A percentile compares a stretch with the other conserved stretches of the same genome.
Conservation (phyloP, 345 rosid genomes). For the Pistacia vera region DNA sequence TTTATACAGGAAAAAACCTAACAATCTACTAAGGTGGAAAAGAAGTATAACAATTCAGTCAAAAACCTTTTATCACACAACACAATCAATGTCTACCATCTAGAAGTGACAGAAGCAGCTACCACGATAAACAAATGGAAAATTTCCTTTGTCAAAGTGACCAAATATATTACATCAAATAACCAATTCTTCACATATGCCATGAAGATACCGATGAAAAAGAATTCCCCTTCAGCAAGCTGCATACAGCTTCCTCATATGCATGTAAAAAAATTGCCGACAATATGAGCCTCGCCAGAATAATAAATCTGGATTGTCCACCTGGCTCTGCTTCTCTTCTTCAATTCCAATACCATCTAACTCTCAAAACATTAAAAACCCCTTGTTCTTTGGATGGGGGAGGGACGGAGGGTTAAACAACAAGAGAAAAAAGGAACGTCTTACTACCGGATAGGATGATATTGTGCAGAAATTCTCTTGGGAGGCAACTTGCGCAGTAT, state of each 20-base stretch:
- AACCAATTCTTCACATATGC: background rate
- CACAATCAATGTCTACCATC: background rate
- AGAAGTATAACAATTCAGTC: background rate
- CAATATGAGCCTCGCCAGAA: conserved; percentile 26
- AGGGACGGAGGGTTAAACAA: conserved; percentile 9
- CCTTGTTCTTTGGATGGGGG: background rate
- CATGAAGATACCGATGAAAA: conserved; percentile 22
- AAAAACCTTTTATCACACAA: background rate
- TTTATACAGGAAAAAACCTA: background rate
- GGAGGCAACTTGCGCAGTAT: conserved; percentile 95
- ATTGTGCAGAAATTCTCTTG: conserved; percentile 88
- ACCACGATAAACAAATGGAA: conserved; percentile 9
- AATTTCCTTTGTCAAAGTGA: background rate
- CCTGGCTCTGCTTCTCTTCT: conserved; percentile 26
- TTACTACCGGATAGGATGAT: conserved; percentile 80
- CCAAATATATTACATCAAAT: conserved; percentile 14
- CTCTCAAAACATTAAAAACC: conserved; percentile 19
- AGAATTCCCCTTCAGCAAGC: conserved; percentile 20
- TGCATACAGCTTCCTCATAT: conserved; percentile 19
- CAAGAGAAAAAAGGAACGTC: conserved; percentile 3
- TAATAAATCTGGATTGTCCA: conserved; percentile 17
- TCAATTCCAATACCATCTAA: conserved; percentile 11
- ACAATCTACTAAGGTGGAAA: background rate
- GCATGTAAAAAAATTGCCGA: conserved; percentile 29
- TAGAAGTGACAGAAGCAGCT: background rate